Percentiles rank a stretch among this genome's conserved stretches.
Evolutionary conservation across 306 rosid species (phyloP).

Genomic region (Cucurbita moschata): DNA sequence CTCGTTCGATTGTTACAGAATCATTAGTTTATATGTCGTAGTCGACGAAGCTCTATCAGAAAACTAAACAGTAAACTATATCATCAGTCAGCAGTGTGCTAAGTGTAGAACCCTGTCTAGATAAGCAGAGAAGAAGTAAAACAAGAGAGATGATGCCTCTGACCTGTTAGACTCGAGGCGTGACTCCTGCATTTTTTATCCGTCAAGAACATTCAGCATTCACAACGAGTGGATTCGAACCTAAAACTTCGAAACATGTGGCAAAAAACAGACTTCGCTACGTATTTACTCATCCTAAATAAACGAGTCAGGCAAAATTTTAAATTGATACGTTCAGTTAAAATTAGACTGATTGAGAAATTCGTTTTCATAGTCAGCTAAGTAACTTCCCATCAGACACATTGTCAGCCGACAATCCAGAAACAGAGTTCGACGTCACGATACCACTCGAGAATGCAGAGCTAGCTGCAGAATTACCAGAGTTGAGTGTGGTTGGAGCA

Average conservation of each 20-base stretch:
- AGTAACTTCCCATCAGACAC: conserved; percentile 15
- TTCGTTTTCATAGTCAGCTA: conserved; percentile 5
- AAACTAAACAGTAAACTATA: background rate
- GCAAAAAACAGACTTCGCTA: background rate
- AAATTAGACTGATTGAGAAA: background rate
- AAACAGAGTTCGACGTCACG: background rate
- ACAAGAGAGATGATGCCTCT: background rate
- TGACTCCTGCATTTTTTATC: background rate
- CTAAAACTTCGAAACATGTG: background rate
- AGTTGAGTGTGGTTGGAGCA: conserved; percentile 18
- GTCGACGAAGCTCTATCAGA: background rate
- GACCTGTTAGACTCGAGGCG: background rate
- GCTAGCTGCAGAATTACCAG: conserved; percentile 16
- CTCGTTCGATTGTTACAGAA: background rate
- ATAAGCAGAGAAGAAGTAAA: background rate
- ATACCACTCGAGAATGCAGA: conserved; percentile 7
- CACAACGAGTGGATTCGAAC: background rate
- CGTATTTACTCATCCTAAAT: conserved; percentile 6
- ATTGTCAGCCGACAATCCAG: conserved; percentile 10
- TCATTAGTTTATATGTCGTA: background rate
- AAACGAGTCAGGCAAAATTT: conserved; percentile 5
- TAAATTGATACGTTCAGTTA: background rate
- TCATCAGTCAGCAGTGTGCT: background rate
- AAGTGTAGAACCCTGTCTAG: background rate
- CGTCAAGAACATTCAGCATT: background rate